Evolutionary conservation across 1,139 yeast species (phyloP), one percentile per base, ranked within the genome.

Genomic region (Geotrichum carabidarum): DNA sequence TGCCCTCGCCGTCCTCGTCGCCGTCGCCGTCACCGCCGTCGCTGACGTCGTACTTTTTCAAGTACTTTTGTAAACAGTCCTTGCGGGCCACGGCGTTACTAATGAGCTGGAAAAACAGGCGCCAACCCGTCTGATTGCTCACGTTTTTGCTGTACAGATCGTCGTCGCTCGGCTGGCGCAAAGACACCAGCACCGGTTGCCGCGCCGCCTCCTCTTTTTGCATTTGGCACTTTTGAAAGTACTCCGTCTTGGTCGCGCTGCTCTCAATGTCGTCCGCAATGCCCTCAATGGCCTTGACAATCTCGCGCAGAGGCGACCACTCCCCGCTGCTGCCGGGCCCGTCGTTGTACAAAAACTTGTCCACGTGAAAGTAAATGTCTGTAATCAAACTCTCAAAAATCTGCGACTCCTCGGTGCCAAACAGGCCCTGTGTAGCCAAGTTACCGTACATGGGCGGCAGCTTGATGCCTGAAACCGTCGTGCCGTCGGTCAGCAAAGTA

Each of bases 71-170:
- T 36, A 53, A 32, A 8, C 52, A 22, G 12, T 53, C 56, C 34
- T 53, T 53, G 17, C 56, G 42, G 4, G 45, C 37, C 15, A 53
- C 48, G 6, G 52, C 52, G 17, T 53, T 53, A 4, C 52, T 48
- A 12, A 48, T 48, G 8, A 53, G 46, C 43, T 53, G 56, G 42
- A 34, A 53, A 15, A 53, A 48, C 15, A 53, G 34, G 44, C 56
- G 40, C 56, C 56, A 53, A 18, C 56, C 56, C 12, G 52, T 48
- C 34, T 53, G 56, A 15, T 53, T 53, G 47, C 56, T 53, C 9
- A 50, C 48, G 31, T 53, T 53, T 36, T 53, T 53, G 15, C 56
- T 50, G 35, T 53, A 53, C 3, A 53, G 47, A 22, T 50, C 42
- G 31, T 53, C 56, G 31, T 53, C 56, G 32, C 44, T 53, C 4